Evolutionary conservation across 495 filamentous ascomycete species (phyloP).

Genomic region (Penicillium ochrochloron): DNA sequence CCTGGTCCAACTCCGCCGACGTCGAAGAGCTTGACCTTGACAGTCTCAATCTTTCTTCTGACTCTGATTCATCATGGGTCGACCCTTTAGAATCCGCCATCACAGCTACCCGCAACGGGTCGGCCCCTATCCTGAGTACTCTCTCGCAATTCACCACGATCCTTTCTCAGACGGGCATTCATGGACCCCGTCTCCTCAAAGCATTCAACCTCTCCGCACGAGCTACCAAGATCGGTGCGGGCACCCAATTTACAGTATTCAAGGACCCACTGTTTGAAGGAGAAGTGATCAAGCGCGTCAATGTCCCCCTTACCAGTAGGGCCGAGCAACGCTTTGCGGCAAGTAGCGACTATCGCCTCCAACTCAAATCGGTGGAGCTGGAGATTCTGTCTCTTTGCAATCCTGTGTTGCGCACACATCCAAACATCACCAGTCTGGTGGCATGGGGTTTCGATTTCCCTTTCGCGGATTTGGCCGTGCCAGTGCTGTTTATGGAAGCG

Average conservation of each 20-base stretch:
- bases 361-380: slow-evolving; percentile 13
- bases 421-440: slow-evolving; percentile 27
- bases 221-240: slow-evolving; percentile 24
- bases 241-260: slow-evolving; percentile 27
- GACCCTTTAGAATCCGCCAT: slow-evolving; percentile 22
- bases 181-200: slow-evolving; percentile 27
- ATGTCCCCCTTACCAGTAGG: slow-evolving; percentile 15
- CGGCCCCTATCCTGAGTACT: slow-evolving; percentile 23
- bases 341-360: slow-evolving; percentile 16
- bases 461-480: slow-evolving; percentile 24
- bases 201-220: slow-evolving; percentile 17
- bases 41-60: slow-evolving; percentile 15
- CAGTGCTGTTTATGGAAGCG: slow-evolving; percentile 28
- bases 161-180: slow-evolving; percentile 28
- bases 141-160: slow-evolving; percentile 31
- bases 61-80: slow-evolving; percentile 19
- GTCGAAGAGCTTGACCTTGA: slow-evolving; percentile 15
- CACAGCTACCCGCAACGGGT: slow-evolving; percentile 29
- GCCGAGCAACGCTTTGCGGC: slow-evolving; percentile 14
- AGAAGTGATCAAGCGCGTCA: slow-evolving; percentile 28
- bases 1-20: slow-evolving; percentile 10
- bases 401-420: slow-evolving; percentile 17
- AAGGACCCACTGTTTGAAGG: slow-evolving; percentile 27
- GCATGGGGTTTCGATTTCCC: slow-evolving; percentile 35
- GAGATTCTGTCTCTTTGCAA: slow-evolving; percentile 23